These are phyloP conservation scores for Chaetomium tenue DNA, from an alignment of 495 filamentous ascomycete species.

Conservation along the genomic window DNA sequence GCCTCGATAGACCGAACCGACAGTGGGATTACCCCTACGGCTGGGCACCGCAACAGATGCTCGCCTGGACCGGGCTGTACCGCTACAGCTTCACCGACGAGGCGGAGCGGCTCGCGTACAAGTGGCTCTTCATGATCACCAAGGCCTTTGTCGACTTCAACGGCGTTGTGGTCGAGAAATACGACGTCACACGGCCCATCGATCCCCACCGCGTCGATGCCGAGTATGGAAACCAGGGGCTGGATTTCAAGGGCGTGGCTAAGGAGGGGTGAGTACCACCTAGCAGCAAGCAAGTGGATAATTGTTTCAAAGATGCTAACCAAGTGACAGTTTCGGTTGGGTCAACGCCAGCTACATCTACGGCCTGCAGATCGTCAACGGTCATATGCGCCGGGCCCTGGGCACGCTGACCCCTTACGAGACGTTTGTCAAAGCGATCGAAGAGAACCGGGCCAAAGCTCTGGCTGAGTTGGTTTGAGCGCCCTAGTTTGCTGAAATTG, in stretches of 20 bases:
- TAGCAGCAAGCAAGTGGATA: conserved; percentile 6
- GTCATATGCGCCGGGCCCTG: conserved; percentile 80
- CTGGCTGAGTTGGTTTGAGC: conserved; percentile 40
- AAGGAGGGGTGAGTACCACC: conserved; percentile 81
- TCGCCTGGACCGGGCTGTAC: conserved; percentile 89
- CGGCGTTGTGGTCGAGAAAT: conserved; percentile 96
- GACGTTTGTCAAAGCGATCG: conserved; percentile 59
- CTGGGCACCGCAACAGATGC: conserved; percentile 98
- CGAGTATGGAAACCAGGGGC: conserved; percentile 95
- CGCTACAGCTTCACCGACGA: conserved; percentile 89
- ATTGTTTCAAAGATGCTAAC: conserved; percentile 12
- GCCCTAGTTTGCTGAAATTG: not conserved
- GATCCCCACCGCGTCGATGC: conserved; percentile 91
- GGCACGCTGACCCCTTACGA: conserved; percentile 81
- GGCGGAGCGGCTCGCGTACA: conserved; percentile 82
- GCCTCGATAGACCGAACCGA: conserved; percentile 79
- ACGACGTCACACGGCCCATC: conserved; percentile 86
- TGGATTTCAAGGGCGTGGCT: conserved; percentile 89
- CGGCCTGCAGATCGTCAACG: conserved; percentile 77
- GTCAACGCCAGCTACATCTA: conserved; percentile 96
- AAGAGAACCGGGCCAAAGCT: conserved; percentile 45
- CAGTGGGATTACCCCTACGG: conserved; percentile 99
- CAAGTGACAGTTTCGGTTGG: conserved; percentile 79
- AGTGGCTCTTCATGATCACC: conserved; percentile 96
- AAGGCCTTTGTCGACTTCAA: conserved; percentile 97